Conservation (phyloP, 208 protist genomes). For the Wallacemonas sp. region DNA sequence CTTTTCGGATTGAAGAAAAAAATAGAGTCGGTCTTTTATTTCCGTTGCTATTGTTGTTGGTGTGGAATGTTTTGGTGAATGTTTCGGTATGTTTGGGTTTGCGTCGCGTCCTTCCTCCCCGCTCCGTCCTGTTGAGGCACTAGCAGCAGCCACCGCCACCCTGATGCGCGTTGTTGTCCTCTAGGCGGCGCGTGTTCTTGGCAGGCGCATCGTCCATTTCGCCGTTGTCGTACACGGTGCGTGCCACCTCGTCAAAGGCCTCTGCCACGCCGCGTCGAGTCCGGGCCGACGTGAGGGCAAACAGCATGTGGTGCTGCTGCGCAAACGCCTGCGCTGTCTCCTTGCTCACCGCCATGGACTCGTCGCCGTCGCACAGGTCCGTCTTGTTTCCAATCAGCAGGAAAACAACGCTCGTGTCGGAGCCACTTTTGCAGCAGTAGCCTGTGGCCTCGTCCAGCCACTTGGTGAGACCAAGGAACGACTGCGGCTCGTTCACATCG, state of each 20-base stretch:
- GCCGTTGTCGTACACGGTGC: constrained; percentile 55
- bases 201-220: background rate
- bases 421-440: constrained; percentile 52
- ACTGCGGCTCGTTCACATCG: constrained; percentile 76
- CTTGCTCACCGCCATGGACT: constrained; percentile 54
- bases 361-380: constrained; percentile 42
- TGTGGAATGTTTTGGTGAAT: too few relatives aligned
- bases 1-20: background rate
- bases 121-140: too few relatives aligned
- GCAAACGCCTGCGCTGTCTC: constrained; percentile 65
- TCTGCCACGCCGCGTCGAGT: constrained; percentile 70
- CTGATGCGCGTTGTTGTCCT: background rate
- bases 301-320: constrained; percentile 76
- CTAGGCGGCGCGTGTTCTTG: background rate
- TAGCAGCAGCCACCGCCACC: constrained; percentile 18
- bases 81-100: too few relatives aligned
- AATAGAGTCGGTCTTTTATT: background rate
- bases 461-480: constrained; percentile 71
- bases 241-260: constrained; percentile 82
- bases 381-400: constrained; percentile 90
- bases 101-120: too few relatives aligned
- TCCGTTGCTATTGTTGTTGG: constrained; percentile 4
- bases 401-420: constrained; percentile 48
- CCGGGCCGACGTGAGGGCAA: constrained; percentile 81
- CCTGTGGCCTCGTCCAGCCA: constrained; percentile 78